Evolutionary conservation across 768 basidiomycete genomes (phyloP).

Genomic region (Auriscalpium vulgare): DNA sequence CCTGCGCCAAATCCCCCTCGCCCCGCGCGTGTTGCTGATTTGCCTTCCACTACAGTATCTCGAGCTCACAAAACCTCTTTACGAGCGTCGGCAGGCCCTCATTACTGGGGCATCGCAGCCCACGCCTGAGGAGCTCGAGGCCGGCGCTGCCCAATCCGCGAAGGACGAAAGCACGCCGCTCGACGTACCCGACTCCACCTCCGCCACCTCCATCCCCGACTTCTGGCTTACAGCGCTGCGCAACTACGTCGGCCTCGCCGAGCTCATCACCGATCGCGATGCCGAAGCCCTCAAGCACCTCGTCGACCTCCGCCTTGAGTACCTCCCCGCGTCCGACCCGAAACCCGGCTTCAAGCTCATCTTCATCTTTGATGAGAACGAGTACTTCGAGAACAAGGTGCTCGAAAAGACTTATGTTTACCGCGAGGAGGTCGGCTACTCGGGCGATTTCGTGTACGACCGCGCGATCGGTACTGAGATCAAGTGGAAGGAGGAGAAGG

Average conservation of each 20-base stretch:
- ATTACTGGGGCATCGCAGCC: slow-evolving; percentile 70
- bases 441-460: slow-evolving; percentile 95
- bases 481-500: slow-evolving; percentile 97
- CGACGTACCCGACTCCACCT: slow-evolving; percentile 18
- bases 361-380: slow-evolving; percentile 77
- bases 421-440: slow-evolving; percentile 87
- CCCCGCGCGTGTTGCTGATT: slow-evolving; percentile 7
- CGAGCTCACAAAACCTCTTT: slow-evolving; percentile 72
- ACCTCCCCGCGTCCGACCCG: slow-evolving; percentile 53
- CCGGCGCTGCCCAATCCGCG: slow-evolving; percentile 62
- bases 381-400: slow-evolving; percentile 77
- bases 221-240: slow-evolving; percentile 98
- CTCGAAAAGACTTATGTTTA: slow-evolving; percentile 95
- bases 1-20: background rate
- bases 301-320: slow-evolving; percentile 71
- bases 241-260: slow-evolving; percentile 80
- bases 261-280: slow-evolving; percentile 91
- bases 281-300: slow-evolving; percentile 78
- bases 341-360: slow-evolving; percentile 89
- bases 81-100: slow-evolving; percentile 79
- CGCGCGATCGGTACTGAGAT: slow-evolving; percentile 87
- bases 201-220: slow-evolving; percentile 64
- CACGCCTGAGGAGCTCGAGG: slow-evolving; percentile 73
- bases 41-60: slow-evolving; percentile 45
- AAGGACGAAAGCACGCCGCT: slow-evolving; percentile 70